phyloP scores from a whole-genome alignment of 1,139 yeast species.

The Arxiozyma slooffiae region DNA sequence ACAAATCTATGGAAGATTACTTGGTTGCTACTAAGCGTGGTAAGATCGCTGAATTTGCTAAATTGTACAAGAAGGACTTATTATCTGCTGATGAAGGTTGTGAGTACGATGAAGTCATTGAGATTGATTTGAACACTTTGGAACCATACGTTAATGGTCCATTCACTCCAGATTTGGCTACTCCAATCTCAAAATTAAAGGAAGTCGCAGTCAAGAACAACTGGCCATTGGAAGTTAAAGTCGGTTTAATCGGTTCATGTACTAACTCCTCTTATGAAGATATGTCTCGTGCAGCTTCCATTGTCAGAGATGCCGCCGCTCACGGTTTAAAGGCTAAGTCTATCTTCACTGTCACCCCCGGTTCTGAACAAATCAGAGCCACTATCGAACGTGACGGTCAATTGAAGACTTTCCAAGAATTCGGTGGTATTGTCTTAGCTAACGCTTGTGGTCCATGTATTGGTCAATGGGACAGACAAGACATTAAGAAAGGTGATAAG shows the following conservation, averaged over 20 bases:
- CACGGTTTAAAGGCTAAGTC: slow-evolving; percentile 90
- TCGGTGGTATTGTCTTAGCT: slow-evolving; percentile 92
- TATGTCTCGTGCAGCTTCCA: slow-evolving; percentile 94
- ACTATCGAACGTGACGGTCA: slow-evolving; percentile 97
- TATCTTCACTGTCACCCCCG: slow-evolving; percentile 92
- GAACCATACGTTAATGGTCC: slow-evolving; percentile 99
- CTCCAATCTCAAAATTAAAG: slow-evolving; percentile 88
- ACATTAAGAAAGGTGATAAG: slow-evolving; percentile 94
- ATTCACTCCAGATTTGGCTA: slow-evolving; percentile 97
- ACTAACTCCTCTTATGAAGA: slow-evolving; percentile 99
- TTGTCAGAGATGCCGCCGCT: slow-evolving; percentile 79
- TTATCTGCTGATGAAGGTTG: slow-evolving; percentile 87
- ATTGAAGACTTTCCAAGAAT: slow-evolving; percentile 77
- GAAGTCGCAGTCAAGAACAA: slow-evolving; percentile 78
- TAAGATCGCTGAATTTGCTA: slow-evolving; percentile 73
- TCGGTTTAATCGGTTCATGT: slow-evolving; percentile 97
- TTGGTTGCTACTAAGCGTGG: slow-evolving; percentile 82
- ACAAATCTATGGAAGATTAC: slow-evolving; percentile 81
- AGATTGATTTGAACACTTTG: slow-evolving; percentile 85
- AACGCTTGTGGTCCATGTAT: slow-evolving; percentile 99
- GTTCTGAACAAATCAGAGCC: slow-evolving; percentile 98
- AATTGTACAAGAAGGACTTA: slow-evolving; percentile 63
- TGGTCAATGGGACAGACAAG: slow-evolving; percentile 99
- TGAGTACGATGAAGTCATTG: slow-evolving; percentile 93
- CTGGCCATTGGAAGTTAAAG: slow-evolving; percentile 93